Evolutionary conservation across 1,284 basidiomycete species (phyloP), one percentile per base, ranked within the genome.

Genomic region (Entoloma clypeatum): DNA sequence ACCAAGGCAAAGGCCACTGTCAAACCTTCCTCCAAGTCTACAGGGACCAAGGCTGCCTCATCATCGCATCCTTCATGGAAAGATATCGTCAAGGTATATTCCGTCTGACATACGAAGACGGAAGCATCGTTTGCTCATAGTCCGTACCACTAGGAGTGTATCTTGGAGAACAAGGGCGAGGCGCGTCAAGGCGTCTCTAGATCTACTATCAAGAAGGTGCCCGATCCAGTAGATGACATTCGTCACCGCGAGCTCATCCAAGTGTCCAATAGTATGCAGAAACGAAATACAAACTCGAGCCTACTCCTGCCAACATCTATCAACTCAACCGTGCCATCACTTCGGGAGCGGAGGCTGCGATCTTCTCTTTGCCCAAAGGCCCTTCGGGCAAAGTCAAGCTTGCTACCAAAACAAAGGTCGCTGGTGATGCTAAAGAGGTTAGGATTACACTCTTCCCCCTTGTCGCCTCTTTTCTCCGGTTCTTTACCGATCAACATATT

Each of bases 321-420:
- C 83, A 84, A 62, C 71, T 91, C 45, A 80, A 75, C 62, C 75
- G 77, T 51, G 86, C 86, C 28, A 89, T 91, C 63, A 66, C 74
- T 41, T 69, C 69, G 41, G 86, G 87, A 44, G 69, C 74, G 30
- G 76, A 81, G 58, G 70, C 66, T 45, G 79, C 79, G 21, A 63
- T 75, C 36, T 86, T 91, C 56, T 54, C 67, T 30, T 73, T 90
- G 33, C 87, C 88, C 55, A 90, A 89, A 68, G 88, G 86, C 46
- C 65, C 68, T 25, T 76, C 71, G 24, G 84, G 87, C 47, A 84
- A 84, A 57, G 76, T 86, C 60, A 76, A 60, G 62, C 71, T 63
- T 66, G 63, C 71, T 5, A 67, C 69, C 47, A 72, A 68, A 48
- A 55, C 51, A 17, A 67, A 69, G 58, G 60, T 56, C 33, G 49